These are phyloP conservation scores for Paramecium sonneborni DNA, from an alignment of 73 alveolate genomes.

Conservation along the genomic window DNA sequence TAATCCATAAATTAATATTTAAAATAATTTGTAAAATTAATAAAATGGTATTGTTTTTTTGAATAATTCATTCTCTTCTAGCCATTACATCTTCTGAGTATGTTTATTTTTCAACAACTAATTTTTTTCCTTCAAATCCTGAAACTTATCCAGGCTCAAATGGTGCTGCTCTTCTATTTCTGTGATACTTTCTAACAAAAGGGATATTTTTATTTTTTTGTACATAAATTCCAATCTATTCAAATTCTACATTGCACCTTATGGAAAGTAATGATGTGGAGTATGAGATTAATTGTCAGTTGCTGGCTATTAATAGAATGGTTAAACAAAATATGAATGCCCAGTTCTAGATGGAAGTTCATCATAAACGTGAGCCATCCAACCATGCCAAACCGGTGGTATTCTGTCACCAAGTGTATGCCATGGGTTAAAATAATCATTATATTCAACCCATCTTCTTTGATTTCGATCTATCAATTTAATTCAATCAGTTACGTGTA, in stretches of 20 bases:
- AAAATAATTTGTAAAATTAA: background rate
- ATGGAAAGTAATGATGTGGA: slow-evolving; percentile 55
- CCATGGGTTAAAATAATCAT: slow-evolving; percentile 61
- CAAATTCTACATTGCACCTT: slow-evolving; percentile 52
- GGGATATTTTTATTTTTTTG: background rate
- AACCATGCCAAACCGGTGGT: slow-evolving; percentile 68
- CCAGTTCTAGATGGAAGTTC: slow-evolving; percentile 68
- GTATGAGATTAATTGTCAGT: slow-evolving; percentile 57
- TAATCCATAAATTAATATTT: slow-evolving; percentile 49
- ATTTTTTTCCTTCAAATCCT: slow-evolving; percentile 59
- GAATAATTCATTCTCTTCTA: slow-evolving; percentile 49
- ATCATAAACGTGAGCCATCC: slow-evolving; percentile 66
- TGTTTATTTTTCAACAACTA: slow-evolving; percentile 26
- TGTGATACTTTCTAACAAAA: background rate
- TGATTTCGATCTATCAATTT: slow-evolving; percentile 40
- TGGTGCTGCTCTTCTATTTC: slow-evolving; percentile 62
- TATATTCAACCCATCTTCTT: slow-evolving; percentile 70
- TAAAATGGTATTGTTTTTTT: background rate
- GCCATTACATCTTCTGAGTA: slow-evolving; percentile 62
- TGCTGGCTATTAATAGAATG: slow-evolving; percentile 35
- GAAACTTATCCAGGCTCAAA: slow-evolving; percentile 37
- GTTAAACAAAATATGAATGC: slow-evolving; percentile 53
- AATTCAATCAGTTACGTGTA: slow-evolving; percentile 13
- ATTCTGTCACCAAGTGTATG: slow-evolving; percentile 60
- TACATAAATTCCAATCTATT: slow-evolving; percentile 68